A percentile compares a stretch with the other conserved stretches of the same genome.
These are phyloP conservation scores for Golubevia pallescens DNA, from an alignment of 1,284 basidiomycete species.

Conservation along the genomic window DNA sequence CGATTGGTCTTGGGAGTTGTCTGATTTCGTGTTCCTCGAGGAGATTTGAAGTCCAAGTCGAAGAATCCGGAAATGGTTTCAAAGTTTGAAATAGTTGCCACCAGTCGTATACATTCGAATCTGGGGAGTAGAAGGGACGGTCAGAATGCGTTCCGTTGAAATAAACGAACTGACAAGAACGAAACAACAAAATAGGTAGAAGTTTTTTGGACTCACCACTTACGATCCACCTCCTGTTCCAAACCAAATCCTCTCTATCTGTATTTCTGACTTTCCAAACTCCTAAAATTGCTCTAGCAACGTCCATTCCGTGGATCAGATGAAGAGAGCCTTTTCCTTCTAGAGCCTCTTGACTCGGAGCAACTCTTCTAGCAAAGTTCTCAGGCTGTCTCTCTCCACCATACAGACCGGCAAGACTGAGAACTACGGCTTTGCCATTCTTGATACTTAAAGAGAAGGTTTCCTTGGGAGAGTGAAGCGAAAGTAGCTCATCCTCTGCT, in stretches of 20 bases:
- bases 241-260: conserved; percentile 8
- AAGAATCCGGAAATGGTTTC: neutral
- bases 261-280: no score
- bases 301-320: conserved; percentile 44
- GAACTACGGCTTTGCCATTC: conserved; percentile 17
- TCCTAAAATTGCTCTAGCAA: conserved; percentile 32
- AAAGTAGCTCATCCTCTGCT: conserved; percentile 26
- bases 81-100: conserved; percentile 32
- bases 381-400: conserved; percentile 30
- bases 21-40: conserved; percentile 17
- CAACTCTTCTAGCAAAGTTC: conserved; percentile 34
- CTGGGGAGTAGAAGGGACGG: neutral
- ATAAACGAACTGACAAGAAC: no score
- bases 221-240: conserved; percentile 42
- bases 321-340: conserved; percentile 34
- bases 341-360: conserved; percentile 31
- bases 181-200: no score
- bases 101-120: conserved; percentile 36
- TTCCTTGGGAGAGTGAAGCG: conserved; percentile 14
- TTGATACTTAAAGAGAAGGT: conserved; percentile 1
- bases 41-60: conserved; percentile 25
- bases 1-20: conserved; percentile 26
- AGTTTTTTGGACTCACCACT: conserved; percentile 14
- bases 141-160: no score
- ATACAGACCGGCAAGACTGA: conserved; percentile 46